Base-by-base conservation (phyloP, 768 basidiomycete species). In the Austroboletus festivus region DNA sequence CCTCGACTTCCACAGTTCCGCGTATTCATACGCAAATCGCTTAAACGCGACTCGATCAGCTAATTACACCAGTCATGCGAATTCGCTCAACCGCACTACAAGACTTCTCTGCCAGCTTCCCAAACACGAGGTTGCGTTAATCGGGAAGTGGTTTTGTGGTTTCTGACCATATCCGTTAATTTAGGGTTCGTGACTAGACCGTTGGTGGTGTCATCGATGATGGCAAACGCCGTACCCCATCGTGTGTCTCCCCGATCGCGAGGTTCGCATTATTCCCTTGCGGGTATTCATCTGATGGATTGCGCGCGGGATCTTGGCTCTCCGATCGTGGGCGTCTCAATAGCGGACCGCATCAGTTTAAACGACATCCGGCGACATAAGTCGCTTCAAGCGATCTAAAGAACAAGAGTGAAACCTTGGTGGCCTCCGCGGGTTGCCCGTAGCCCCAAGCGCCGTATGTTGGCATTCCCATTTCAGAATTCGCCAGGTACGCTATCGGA, bases 121-220 rank as follows among this genome's bases (percentile, higher is more conserved):
- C 46, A 23, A 33, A 48, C 59, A 52, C 56, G 62, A 51, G 54
- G 53, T 42, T 34, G 37, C 21, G 47, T 56, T 47, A 62, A 66
- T 63, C 50, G 46, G 64, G 66, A 54, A 63, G 48, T 58, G 19
- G 35, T 38, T 37, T 47, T 39, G 61, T 53, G 44, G 47, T 47
- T 50, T 64, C n/a, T 61, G 28, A 47, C 54, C 51, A 64, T 44
- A 59, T 66, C 66, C 64, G 61, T 56, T 58, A 48, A 51, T 56
- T 66, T 65, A 64, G 62, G 61, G 64, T 66, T 63, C 50, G 51
- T 45, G 33, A 42, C 51, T 22, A 38, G 47, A 8, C 54, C 38
- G 38, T 16, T 31, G 20, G 46, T 48, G 54, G 24, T 48, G 50
- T 56, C 53, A 51, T 52, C 42, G 39, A 7, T 51, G 51, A 55